Percentiles rank a stretch among this genome's conserved stretches.
Conservation (phyloP, 1,139 yeast genomes). For the Spencermartinsiella ligniputridi region DNA sequence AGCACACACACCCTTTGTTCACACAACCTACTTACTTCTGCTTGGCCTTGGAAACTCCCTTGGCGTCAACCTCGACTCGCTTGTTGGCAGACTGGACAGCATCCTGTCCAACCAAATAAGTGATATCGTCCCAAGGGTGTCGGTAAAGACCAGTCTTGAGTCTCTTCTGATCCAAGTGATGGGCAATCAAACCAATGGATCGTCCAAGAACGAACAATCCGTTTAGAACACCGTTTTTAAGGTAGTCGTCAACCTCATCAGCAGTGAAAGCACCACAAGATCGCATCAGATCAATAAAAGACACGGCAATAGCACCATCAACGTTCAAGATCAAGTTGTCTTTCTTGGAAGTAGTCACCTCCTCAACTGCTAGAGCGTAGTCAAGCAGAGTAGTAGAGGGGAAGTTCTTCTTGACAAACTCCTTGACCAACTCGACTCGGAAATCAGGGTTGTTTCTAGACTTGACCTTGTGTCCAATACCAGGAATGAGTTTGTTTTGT, state of each 20-base stretch:
- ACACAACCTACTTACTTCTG: conserved; percentile 22
- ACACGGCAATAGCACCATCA: conserved; percentile 45
- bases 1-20: background rate
- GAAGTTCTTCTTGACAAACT: conserved; percentile 43
- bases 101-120: conserved; percentile 39
- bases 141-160: conserved; percentile 44
- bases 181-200: conserved; percentile 45
- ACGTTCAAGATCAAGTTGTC: conserved; percentile 44
- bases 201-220: conserved; percentile 45
- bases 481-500: conserved; percentile 45
- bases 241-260: conserved; percentile 44
- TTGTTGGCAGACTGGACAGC: conserved; percentile 29
- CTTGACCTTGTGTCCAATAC: conserved; percentile 46
- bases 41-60: conserved; percentile 31
- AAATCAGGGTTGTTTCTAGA: conserved; percentile 46
- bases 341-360: conserved; percentile 46
- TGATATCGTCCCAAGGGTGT: conserved; percentile 47
- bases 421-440: conserved; percentile 46
- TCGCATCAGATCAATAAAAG: conserved; percentile 42
- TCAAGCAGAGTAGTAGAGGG: conserved; percentile 41
- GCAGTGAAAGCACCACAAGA: conserved; percentile 42
- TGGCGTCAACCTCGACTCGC: conserved; percentile 36
- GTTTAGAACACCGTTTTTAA: conserved; percentile 44
- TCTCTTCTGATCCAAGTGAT: conserved; percentile 45
- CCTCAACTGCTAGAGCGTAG: conserved; percentile 46